Percentiles rank a stretch among this genome's conserved stretches.
Conservation (phyloP, 2,329 filamentous ascomycete genomes). For the Colletotrichum sp. region DNA sequence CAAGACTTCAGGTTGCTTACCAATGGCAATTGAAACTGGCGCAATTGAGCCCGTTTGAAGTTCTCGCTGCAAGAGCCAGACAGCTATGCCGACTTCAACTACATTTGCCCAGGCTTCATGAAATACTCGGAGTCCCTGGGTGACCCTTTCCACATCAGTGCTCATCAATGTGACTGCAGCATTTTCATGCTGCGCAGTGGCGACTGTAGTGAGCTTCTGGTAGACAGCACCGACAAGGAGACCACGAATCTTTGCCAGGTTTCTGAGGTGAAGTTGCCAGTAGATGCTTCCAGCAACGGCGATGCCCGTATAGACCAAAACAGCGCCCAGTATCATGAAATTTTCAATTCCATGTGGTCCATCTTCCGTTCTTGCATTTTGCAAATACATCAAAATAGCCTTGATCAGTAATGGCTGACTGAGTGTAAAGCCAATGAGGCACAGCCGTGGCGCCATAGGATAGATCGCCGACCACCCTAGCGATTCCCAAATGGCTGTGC, state of each 20-base stretch:
- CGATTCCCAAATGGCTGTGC: no score
- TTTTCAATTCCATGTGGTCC: no score
- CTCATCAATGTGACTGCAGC: background rate
- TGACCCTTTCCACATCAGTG: background rate
- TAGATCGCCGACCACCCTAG: background rate
- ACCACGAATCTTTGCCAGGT: background rate
- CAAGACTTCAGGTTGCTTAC: background rate
- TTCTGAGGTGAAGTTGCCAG: background rate
- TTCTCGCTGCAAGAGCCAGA: background rate
- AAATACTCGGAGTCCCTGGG: background rate
- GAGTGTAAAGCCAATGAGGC: background rate
- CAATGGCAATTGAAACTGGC: background rate
- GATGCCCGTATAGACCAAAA: background rate
- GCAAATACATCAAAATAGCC: background rate
- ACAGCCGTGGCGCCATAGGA: background rate
- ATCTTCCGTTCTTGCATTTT: background rate
- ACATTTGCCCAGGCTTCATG: background rate
- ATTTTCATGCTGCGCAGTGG: background rate
- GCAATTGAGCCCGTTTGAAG: background rate
- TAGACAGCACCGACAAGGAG: background rate
- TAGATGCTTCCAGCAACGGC: background rate
- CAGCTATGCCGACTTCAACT: background rate
- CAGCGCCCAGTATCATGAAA: background rate
- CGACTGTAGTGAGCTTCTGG: background rate
- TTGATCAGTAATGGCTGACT: background rate